Base-by-base conservation (phyloP, 805 yeast species). In the Wickerhamomyces chambardii region DNA sequence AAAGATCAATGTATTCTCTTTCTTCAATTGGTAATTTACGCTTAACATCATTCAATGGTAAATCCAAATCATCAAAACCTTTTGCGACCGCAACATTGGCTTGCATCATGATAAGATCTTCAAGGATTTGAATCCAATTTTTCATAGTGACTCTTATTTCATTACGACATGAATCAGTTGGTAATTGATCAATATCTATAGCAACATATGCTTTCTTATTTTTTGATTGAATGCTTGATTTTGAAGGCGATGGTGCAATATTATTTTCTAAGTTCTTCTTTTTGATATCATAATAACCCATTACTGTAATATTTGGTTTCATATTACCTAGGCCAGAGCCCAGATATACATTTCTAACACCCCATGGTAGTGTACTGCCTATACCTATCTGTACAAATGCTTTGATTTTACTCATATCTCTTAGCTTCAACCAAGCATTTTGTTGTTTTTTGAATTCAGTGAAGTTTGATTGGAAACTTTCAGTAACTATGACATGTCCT, bases 271-370 rank as follows among this genome's bases (percentile, higher is more conserved):
- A 32, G 16, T 38, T 19, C 17, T 28, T 37, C 14, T 53, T 56
- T 7, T 55, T 58, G 40, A 80, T 64, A 51, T 90, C 95, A 46
- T 80, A 84, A 50, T 87, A 87, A 0, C 97, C 97, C 24, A 92
- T 41, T 0, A 92, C 94, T 0, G 96, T 85, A 35, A 92, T 89
- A 52, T 92, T 92, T 2, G 98, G 98, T 48, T 75, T 81, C 98
- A 92, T 92, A 11, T 96, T 97, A 7, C 99, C 99, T n/a, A 92
- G 64, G 0, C 99, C 99, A 3, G 95, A 83, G 0, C 97, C 97
- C 40, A 90, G 56, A 39, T 75, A 87, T 9, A 92, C 87, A 53
- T 90, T 90, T 41, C 98, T 66, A 0, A 86, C 94, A 18, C 98
- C 97, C 97, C 97, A 90, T 0, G 87, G 81, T 29, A 92, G 66